These are phyloP conservation scores for Brassica balearica DNA, from an alignment of 441 rosid genomes.

Conservation along the genomic window DNA sequence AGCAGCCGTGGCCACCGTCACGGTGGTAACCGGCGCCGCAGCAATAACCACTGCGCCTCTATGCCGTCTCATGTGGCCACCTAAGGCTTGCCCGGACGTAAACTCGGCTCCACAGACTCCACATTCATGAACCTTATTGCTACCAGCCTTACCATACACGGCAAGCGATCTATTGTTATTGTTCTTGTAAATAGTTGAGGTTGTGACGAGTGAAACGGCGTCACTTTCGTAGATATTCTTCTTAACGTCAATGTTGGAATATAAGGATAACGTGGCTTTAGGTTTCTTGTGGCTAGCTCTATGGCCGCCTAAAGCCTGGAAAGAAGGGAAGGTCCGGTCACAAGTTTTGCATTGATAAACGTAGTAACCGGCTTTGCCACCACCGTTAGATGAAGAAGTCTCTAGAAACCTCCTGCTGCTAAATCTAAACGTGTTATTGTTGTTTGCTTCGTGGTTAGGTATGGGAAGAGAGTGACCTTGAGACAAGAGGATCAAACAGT, in stretches of 20 bases:
- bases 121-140: constrained; percentile 77
- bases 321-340: constrained; percentile 58
- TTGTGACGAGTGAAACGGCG: constrained; percentile 39
- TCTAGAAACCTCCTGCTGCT: constrained; percentile 71
- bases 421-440: constrained; percentile 46
- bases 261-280: constrained; percentile 43
- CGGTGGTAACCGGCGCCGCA: not conserved
- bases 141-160: constrained; percentile 29
- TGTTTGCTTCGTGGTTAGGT: constrained; percentile 20
- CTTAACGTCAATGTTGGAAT: constrained; percentile 37
- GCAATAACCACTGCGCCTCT: constrained; percentile 48
- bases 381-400: constrained; percentile 47
- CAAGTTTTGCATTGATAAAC: constrained; percentile 69
- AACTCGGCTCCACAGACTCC: constrained; percentile 85
- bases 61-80: constrained; percentile 92
- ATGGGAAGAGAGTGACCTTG: constrained; percentile 54
- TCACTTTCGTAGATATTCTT: constrained; percentile 52
- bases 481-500: constrained; percentile 78
- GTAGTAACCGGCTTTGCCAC: constrained; percentile 50
- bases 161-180: constrained; percentile 34
- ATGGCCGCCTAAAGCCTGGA: constrained; percentile 73
- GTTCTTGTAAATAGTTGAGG: constrained; percentile 47
- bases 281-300: constrained; percentile 84
- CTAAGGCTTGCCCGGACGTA: constrained; percentile 86
- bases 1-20: constrained; percentile 12